Evolutionary conservation across 495 filamentous ascomycete genomes (phyloP).

Genomic region (Platismatia glauca): DNA sequence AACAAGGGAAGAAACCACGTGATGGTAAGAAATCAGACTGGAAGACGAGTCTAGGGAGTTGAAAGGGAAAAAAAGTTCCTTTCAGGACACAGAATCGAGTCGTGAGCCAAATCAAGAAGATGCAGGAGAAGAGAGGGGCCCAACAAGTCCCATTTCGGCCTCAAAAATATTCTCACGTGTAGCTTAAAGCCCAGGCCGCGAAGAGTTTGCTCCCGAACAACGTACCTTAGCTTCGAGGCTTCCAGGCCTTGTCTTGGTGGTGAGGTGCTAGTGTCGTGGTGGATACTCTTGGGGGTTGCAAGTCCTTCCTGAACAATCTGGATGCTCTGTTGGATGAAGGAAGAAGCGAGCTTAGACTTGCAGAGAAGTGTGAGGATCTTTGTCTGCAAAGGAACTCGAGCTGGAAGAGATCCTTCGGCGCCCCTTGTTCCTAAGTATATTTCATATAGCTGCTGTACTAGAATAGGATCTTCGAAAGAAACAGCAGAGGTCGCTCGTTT

Average conservation of each 20-base stretch:
- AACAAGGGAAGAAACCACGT: neutral
- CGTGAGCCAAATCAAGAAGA: neutral
- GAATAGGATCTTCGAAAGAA: conserved; percentile 57
- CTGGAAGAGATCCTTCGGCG: conserved; percentile 40
- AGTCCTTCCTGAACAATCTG: conserved; percentile 61
- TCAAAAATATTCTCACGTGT: neutral
- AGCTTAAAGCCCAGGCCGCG: neutral
- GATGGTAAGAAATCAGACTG: too few species aligned
- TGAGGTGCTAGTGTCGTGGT: conserved; percentile 34
- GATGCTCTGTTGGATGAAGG: conserved; percentile 54
- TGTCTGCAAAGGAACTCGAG: conserved; percentile 61
- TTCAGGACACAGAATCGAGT: neutral
- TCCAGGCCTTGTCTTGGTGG: conserved; percentile 52
- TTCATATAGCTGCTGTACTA: conserved; percentile 56
- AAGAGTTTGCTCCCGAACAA: neutral
- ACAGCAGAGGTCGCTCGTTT: conserved; percentile 59
- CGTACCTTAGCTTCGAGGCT: conserved; percentile 53
- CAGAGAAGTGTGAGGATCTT: conserved; percentile 65
- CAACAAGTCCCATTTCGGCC: neutral
- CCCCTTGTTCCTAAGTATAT: conserved; percentile 53
- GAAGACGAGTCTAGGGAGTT: neutral
- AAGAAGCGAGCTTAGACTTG: conserved; percentile 63
- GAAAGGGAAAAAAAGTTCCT: neutral
- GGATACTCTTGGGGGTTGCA: conserved; percentile 29
- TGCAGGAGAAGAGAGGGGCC: too few species aligned